phyloP scores from a whole-genome alignment of 257 asterid genomes.

The Cynanchum wilfordii region DNA sequence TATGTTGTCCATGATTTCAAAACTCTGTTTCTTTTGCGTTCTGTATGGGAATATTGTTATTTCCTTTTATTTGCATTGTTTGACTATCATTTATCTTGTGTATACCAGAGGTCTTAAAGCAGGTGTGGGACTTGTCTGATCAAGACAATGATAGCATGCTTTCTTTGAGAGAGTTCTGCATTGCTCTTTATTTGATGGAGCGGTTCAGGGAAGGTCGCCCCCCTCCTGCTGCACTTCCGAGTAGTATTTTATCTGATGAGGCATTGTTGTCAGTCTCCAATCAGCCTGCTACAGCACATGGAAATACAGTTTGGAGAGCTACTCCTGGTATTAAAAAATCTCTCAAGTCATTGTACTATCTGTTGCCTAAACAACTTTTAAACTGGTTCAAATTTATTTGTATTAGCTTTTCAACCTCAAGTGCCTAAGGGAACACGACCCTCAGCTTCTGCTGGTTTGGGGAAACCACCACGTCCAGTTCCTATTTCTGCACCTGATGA shows the following conservation, averaged over 20 bases:
- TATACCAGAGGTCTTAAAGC: slow-evolving; percentile 79
- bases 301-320: slow-evolving; percentile 63
- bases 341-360: not conserved
- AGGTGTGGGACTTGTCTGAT: slow-evolving; percentile 98
- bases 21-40: not conserved
- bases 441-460: slow-evolving; percentile 45
- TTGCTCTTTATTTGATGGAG: slow-evolving; percentile 95
- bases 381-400: slow-evolving; percentile 9
- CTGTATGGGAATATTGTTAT: not conserved
- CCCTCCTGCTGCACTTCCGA: slow-evolving; percentile 74
- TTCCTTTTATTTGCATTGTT: not conserved
- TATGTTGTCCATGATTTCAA: slow-evolving; percentile 1
- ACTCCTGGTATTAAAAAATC: slow-evolving; percentile 42
- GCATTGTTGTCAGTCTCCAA: slow-evolving; percentile 42
- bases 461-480: slow-evolving; percentile 92
- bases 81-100: slow-evolving; percentile 18
- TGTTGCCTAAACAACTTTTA: not conserved
- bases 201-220: slow-evolving; percentile 83
- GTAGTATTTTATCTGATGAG: slow-evolving; percentile 59
- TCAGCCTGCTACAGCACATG: slow-evolving; percentile 45
- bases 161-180: slow-evolving; percentile 81
- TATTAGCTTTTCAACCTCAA: slow-evolving; percentile 60
- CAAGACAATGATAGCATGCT: slow-evolving; percentile 98
- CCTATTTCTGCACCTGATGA: slow-evolving; percentile 68
- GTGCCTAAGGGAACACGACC: slow-evolving; percentile 45